These are phyloP conservation scores for Starmerella asiatica DNA, from an alignment of 805 yeast genomes.

Conservation along the genomic window DNA sequence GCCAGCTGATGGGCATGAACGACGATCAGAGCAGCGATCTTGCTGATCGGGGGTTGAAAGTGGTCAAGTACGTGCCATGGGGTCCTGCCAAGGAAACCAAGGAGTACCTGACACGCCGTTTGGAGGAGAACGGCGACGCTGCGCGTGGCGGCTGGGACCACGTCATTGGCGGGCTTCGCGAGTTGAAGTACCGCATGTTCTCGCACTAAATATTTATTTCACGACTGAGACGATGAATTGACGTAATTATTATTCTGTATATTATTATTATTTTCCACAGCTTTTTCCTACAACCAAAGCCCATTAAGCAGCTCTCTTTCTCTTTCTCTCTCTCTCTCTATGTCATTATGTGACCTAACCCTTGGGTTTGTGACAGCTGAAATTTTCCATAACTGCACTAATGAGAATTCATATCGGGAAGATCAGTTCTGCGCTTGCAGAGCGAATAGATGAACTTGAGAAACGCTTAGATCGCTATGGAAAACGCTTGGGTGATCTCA, in stretches of 20 bases:
- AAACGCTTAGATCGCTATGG: conserved; percentile 56
- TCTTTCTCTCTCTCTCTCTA: no score
- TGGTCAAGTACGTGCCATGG: conserved; percentile 94
- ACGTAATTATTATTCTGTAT: neutral
- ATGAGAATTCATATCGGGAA: conserved; percentile 53
- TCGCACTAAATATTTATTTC: no score
- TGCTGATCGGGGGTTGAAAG: conserved; percentile 50
- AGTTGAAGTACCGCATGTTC: conserved; percentile 12
- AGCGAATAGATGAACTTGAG: conserved; percentile 35
- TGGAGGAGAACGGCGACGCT: conserved; percentile 84
- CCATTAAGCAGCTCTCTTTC: no score
- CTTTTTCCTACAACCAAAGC: no score
- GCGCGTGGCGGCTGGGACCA: conserved; percentile 24
- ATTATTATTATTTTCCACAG: neutral
- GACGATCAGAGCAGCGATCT: conserved; percentile 73
- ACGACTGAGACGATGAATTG: no score
- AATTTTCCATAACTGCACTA: no score
- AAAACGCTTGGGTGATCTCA: conserved; percentile 34
- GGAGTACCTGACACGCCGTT: conserved; percentile 73
- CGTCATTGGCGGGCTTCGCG: conserved; percentile 18
- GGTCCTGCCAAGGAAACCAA: conserved; percentile 92
- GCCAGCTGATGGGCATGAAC: conserved; percentile 91
- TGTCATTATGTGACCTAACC: no score
- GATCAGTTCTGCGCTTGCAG: conserved; percentile 42
- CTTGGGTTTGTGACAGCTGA: no score